These are phyloP conservation scores for Rhododendron henanense DNA, from an alignment of 148 eudicot species.

Conservation along the genomic window DNA sequence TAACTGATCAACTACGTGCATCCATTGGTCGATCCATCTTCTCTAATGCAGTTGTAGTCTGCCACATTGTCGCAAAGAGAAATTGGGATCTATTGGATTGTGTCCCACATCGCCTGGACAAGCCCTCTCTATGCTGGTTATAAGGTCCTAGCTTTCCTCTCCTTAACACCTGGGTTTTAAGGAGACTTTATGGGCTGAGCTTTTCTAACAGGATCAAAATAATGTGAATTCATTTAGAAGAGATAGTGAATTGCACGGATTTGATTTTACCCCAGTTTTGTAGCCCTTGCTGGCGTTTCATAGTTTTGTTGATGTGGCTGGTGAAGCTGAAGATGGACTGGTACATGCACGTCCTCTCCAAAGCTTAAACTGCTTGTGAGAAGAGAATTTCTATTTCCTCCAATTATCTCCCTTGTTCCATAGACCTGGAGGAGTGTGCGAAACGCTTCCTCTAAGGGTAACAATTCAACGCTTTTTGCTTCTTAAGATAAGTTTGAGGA, in stretches of 20 bases:
- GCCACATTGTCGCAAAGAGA: conserved; percentile 26
- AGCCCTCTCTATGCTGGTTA: too few relatives aligned
- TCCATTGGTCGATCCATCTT: conserved; percentile 15
- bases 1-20: not conserved
- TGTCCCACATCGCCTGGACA: too few relatives aligned
- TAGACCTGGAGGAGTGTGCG: conserved; percentile 31
- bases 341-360: conserved; percentile 25
- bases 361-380: conserved; percentile 24
- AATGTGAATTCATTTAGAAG: not conserved
- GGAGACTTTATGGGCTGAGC: too few relatives aligned
- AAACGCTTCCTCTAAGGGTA: not conserved
- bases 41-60: conserved; percentile 48
- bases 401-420: conserved; percentile 30
- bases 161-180: too few relatives aligned
- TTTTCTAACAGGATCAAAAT: too few relatives aligned
- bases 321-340: conserved; percentile 35
- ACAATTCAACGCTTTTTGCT: not conserved
- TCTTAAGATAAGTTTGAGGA: not conserved
- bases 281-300: conserved; percentile 1
- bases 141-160: too few relatives aligned
- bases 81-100: conserved; percentile 17
- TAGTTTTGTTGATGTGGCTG: conserved; percentile 31
- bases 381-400: conserved; percentile 5
- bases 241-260: not conserved
- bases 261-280: not conserved